Conservation (phyloP, 148 eudicot genomes). For the Vaccinium macrocarpon region DNA sequence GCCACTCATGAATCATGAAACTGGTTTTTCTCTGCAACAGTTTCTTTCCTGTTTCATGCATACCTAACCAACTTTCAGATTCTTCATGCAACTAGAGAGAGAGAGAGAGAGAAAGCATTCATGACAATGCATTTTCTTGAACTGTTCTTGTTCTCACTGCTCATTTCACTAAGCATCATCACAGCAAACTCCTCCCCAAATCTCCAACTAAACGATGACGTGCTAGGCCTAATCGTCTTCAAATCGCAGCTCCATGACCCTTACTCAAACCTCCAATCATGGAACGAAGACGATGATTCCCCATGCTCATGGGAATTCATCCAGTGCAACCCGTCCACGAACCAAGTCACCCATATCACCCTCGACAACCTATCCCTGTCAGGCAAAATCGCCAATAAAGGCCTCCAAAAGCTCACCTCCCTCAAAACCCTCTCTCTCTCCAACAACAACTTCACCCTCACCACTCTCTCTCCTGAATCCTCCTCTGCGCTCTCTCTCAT, state of each 20-base stretch:
- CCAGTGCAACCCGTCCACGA: conserved; percentile 49
- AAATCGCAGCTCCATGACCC: conserved; percentile 67
- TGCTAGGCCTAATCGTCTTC: conserved; percentile 89
- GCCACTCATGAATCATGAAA: neutral
- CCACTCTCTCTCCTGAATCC: conserved; percentile 41
- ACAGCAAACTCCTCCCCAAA: neutral
- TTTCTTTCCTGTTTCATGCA: neutral
- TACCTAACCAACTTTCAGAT: neutral
- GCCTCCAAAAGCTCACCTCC: conserved; percentile 55
- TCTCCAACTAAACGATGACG: conserved; percentile 66
- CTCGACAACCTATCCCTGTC: conserved; percentile 57
- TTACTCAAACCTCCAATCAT: conserved; percentile 39
- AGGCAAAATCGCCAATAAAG: conserved; percentile 66
- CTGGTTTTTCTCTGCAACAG: neutral
- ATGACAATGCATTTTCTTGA: conserved; percentile 10
- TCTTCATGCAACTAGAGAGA: neutral
- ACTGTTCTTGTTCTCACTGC: neutral
- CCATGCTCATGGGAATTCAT: conserved; percentile 82
- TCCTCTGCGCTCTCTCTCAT: conserved; percentile 24
- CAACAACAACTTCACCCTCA: conserved; percentile 52
- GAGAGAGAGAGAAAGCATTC: neutral
- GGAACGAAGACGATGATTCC: conserved; percentile 87
- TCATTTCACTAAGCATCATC: conserved; percentile 18
- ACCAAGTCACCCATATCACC: conserved; percentile 47
- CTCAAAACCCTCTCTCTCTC: conserved; percentile 59